These are phyloP conservation scores for Yamagishiella unicocca DNA, from an alignment of 139 green algal genomes.

Conservation along the genomic window DNA sequence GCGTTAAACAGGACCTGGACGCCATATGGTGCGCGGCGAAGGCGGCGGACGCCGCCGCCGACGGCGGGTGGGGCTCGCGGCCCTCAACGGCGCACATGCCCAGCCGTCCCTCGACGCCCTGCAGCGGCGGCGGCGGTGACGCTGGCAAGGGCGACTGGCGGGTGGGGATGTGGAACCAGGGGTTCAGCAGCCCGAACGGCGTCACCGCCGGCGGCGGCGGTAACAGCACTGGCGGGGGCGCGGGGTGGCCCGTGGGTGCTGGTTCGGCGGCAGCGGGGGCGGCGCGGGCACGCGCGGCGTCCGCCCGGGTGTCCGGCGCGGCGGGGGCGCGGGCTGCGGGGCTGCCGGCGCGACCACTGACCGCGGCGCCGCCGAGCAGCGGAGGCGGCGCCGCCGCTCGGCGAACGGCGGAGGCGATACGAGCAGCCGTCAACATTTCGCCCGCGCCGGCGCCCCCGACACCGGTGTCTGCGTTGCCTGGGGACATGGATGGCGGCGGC, in stretches of 20 bases:
- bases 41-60: slow-evolving; percentile 2
- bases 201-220: neutral
- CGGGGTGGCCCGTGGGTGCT: neutral
- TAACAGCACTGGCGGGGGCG: too few species aligned
- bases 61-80: neutral
- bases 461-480: neutral
- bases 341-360: slow-evolving; percentile 18
- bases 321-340: neutral
- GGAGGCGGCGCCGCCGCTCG: neutral
- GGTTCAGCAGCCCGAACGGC: neutral
- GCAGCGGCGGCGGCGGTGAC: neutral
- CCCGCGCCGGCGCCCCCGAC: neutral
- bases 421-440: neutral
- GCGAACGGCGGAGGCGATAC: slow-evolving; percentile 1
- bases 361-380: neutral
- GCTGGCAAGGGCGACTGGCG: neutral
- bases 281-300: neutral
- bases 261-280: neutral
- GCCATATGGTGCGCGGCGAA: slow-evolving; percentile 30
- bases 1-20: slow-evolving; percentile 9
- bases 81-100: slow-evolving; percentile 1
- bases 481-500: neutral
- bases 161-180: neutral
- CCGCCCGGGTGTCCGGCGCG: neutral
- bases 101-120: neutral